phyloP scores from a whole-genome alignment of 2,329 filamentous ascomycete genomes.

The Paecilomyces fulvus region DNA sequence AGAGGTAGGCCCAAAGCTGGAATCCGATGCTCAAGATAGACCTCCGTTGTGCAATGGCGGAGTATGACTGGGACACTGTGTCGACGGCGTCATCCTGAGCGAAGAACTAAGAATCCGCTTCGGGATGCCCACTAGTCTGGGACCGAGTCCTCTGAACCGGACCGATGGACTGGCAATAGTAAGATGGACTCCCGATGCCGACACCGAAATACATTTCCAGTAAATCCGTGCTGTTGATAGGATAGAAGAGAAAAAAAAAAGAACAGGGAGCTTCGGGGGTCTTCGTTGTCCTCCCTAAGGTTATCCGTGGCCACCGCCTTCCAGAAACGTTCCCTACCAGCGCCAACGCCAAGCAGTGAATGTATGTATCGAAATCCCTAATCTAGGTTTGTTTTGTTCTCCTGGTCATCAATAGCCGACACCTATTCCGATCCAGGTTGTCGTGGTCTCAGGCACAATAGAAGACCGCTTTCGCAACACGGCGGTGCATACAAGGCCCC shows the following conservation, averaged over 20 bases:
- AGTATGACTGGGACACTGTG: conserved; percentile 63
- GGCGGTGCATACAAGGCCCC: no score
- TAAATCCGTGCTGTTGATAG: not conserved
- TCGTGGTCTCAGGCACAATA: no score
- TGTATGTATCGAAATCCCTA: no score
- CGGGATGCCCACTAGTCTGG: not conserved
- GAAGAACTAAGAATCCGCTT: not conserved
- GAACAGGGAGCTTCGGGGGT: not conserved
- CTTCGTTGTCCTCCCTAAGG: not conserved
- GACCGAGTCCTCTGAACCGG: not conserved
- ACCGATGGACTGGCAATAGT: not conserved
- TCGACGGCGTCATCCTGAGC: not conserved
- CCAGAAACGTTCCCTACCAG: not conserved
- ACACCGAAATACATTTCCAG: not conserved
- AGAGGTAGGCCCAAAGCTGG: not conserved
- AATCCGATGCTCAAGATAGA: not conserved
- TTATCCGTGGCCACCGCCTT: not conserved
- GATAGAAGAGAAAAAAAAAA: not conserved
- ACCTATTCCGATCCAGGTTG: no score
- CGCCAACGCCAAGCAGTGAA: not conserved
- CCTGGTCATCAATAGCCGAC: no score
- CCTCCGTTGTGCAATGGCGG: not conserved
- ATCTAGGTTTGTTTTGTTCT: no score
- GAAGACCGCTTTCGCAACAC: no score
- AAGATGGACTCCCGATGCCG: not conserved